phyloP scores from a whole-genome alignment of 2,329 filamentous ascomycete genomes.

The Aspergillaceae sp. region DNA sequence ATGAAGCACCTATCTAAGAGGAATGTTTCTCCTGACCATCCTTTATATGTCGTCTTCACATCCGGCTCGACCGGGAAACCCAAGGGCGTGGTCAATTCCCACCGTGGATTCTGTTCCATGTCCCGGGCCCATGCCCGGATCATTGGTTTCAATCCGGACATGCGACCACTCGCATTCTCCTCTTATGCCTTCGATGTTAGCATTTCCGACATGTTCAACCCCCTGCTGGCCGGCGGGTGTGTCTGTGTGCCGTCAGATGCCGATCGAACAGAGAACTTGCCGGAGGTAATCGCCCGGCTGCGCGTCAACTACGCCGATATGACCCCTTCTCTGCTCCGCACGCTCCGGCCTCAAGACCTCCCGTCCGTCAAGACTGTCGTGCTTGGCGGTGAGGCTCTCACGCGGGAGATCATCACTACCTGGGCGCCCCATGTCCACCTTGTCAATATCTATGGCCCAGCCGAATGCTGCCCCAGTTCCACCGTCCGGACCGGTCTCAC shows the following conservation, averaged over 20 bases:
- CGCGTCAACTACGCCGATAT: slow-evolving; percentile 45
- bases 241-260: slow-evolving; percentile 44
- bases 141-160: slow-evolving; percentile 37
- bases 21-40: not conserved
- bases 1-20: not conserved
- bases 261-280: slow-evolving; percentile 38
- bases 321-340: slow-evolving; percentile 47
- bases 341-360: slow-evolving; percentile 29
- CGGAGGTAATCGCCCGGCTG: slow-evolving; percentile 39
- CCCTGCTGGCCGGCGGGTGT: slow-evolving; percentile 45
- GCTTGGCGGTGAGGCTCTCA: slow-evolving; percentile 13
- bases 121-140: slow-evolving; percentile 41
- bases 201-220: slow-evolving; percentile 42
- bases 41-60: slow-evolving; percentile 46
- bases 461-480: slow-evolving; percentile 19
- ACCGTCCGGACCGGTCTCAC: slow-evolving; percentile 6
- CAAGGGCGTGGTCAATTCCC: slow-evolving; percentile 52
- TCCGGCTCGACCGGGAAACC: slow-evolving; percentile 44
- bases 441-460: slow-evolving; percentile 32
- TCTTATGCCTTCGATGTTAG: slow-evolving; percentile 44
- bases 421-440: slow-evolving; percentile 29
- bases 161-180: slow-evolving; percentile 30
- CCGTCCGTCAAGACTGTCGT: slow-evolving; percentile 28
- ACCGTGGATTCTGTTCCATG: slow-evolving; percentile 46
- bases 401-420: slow-evolving; percentile 16